phyloP scores from a whole-genome alignment of 148 eudicot genomes.

The Persicaria maculosa region DNA sequence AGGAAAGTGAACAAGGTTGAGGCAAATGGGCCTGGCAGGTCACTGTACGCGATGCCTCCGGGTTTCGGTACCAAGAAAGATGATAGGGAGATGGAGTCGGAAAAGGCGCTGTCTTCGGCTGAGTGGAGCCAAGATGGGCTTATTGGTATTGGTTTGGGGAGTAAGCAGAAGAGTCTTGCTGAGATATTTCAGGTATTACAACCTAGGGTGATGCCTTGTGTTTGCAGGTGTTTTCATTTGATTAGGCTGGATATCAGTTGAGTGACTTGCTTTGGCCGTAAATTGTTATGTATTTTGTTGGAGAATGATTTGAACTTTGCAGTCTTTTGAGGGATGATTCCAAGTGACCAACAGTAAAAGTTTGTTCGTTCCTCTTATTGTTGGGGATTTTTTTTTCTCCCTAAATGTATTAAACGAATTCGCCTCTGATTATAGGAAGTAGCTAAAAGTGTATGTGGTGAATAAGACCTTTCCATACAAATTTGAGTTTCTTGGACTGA shows the following conservation, averaged over 20 bases:
- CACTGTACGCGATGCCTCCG: constrained; percentile 59
- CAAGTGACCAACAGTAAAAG: background rate
- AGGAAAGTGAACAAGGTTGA: constrained; percentile 61
- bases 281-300: background rate
- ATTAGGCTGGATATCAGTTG: background rate
- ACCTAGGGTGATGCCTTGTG: background rate
- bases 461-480: background rate
- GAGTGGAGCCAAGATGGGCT: constrained; percentile 97
- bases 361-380: background rate
- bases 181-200: constrained; percentile 80
- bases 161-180: constrained; percentile 88
- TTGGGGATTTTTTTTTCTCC: background rate
- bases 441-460: background rate
- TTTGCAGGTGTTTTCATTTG: background rate
- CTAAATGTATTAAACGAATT: background rate
- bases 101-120: constrained; percentile 40
- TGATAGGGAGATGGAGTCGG: constrained; percentile 53
- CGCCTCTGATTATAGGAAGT: background rate
- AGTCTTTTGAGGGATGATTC: background rate
- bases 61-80: constrained; percentile 76
- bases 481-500: background rate
- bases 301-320: background rate
- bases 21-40: constrained; percentile 46
- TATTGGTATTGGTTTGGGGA: constrained; percentile 79
- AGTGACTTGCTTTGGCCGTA: background rate